Conservation (phyloP, 352 stramenopile genomes). For the Globisporangium cylindrosporum region DNA sequence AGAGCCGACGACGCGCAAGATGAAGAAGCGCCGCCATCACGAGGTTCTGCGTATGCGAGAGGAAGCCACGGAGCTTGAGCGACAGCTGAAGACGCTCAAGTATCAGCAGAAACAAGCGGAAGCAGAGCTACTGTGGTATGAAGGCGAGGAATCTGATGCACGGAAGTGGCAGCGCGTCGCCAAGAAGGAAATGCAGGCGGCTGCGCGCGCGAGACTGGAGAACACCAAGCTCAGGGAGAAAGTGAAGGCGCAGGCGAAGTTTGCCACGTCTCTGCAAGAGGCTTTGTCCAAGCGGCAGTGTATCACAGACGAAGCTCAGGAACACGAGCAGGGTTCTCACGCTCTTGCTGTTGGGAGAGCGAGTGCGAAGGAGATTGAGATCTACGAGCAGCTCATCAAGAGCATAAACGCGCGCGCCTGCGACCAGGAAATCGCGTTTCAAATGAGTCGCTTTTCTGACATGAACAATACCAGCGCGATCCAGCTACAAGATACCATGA, state of each 20-base stretch:
- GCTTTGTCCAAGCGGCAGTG: conserved; percentile 29
- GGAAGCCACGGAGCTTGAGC: neutral
- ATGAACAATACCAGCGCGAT: conserved; percentile 5
- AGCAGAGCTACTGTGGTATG: neutral
- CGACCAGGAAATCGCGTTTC: conserved; percentile 17
- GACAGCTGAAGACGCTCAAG: neutral
- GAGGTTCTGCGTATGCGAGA: conserved; percentile 2
- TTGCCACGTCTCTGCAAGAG: conserved; percentile 38
- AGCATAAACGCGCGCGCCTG: conserved; percentile 21
- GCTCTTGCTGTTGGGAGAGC: neutral
- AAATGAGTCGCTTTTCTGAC: conserved; percentile 23
- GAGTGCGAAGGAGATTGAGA: conserved; percentile 21
- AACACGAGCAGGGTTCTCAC: neutral
- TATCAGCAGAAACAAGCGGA: neutral
- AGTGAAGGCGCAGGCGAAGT: conserved; percentile 36
- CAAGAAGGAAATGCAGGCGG: conserved; percentile 33
- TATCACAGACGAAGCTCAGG: conserved; percentile 19
- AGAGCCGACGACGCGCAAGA: neutral
- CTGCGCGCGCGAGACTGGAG: conserved; percentile 35
- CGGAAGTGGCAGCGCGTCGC: conserved; percentile 35
- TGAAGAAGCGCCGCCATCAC: conserved; percentile 1
- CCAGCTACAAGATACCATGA: neutral
- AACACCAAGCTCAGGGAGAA: conserved; percentile 44
- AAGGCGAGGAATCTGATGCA: neutral
- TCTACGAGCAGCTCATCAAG: conserved; percentile 23